Evolutionary conservation across 2,329 filamentous ascomycete species (phyloP).

Genomic region (Pyrenophora tritici-repentis): DNA sequence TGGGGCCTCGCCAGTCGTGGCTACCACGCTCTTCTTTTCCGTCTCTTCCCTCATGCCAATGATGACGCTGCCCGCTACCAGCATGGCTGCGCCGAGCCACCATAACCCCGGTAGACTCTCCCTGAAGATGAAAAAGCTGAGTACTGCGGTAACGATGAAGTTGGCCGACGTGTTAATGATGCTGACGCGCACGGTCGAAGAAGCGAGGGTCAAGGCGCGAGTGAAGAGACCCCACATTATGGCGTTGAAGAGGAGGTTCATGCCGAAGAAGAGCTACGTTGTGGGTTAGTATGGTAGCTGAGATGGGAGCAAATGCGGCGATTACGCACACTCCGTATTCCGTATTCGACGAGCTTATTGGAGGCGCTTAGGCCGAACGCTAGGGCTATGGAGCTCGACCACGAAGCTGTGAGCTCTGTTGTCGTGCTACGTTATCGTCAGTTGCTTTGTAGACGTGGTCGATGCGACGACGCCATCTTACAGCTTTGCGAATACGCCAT

Average conservation of each 20-base stretch:
- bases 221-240: constrained; percentile 88
- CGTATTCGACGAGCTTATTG: constrained; percentile 56
- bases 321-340: constrained; percentile 57
- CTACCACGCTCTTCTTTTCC: constrained; percentile 36
- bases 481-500: constrained; percentile 84
- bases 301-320: neutral
- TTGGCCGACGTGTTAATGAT: constrained; percentile 84
- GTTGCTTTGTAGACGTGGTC: neutral
- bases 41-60: constrained; percentile 71
- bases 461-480: constrained; percentile 48
- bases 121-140: constrained; percentile 72
- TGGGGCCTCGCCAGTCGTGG: constrained; percentile 28
- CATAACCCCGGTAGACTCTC: constrained; percentile 74
- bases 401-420: constrained; percentile 61
- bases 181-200: constrained; percentile 77
- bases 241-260: constrained; percentile 76
- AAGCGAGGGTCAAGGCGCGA: constrained; percentile 72
- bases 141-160: constrained; percentile 76
- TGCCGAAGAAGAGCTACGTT: constrained; percentile 69
- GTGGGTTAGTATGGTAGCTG: constrained; percentile 4
- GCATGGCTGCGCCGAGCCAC: constrained; percentile 74
- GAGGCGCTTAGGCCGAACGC: constrained; percentile 53
- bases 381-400: constrained; percentile 56
- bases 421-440: constrained; percentile 57
- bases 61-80: constrained; percentile 78